Base-by-base conservation (phyloP, 2,329 filamentous ascomycete genomes). In the Monosporascus ibericus region DNA sequence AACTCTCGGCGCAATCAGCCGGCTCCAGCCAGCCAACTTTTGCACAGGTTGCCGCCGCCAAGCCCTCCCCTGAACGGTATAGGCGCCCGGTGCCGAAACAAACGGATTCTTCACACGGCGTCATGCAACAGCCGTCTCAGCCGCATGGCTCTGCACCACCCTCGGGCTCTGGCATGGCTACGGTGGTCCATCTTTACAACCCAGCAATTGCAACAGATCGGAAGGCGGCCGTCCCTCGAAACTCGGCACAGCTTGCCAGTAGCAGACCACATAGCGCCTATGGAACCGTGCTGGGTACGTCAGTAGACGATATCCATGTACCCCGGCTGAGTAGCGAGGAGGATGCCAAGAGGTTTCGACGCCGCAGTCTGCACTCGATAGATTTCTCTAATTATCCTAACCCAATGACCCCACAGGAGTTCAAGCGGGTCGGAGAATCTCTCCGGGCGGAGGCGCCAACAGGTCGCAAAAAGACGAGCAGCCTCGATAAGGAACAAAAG, bases 11-110 rank as follows among this genome's bases (percentile, higher is more conserved):
- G 71, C 51, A 75, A 74, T 17, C 77, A 76, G 58, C 71, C 75
- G 14, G 64, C 72, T 60, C 72, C 14, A 70, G 68, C 22, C 76
- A 76, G 59, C 78, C 82, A 48, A 79, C 71, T 58, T 84, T 67
- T 71, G 77, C 60, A 64, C 86, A 72, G 69, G 78, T 85, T 42
- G 75, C 78, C 4, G 75, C 82, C 22, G 70, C 75, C 46, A 91
- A 90, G 63, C 76, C 85, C 22, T 84, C 88, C 1, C 89, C 90
- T 1, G 91, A 96, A 67, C 84, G 92, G 54, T 96, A 96, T 68
- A 82, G 91, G 62, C 86, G 91, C 48, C 70, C 78, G 54, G 77
- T 77, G 51, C 75, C 79, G 53, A 80, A 81, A 59, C 75, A 81
- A 55, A 70, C 74, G 17, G 82, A 84, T 59, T 78, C 72, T 58